phyloP scores from a whole-genome alignment of 1,284 basidiomycete genomes.

The Megacollybia platyphylla region DNA sequence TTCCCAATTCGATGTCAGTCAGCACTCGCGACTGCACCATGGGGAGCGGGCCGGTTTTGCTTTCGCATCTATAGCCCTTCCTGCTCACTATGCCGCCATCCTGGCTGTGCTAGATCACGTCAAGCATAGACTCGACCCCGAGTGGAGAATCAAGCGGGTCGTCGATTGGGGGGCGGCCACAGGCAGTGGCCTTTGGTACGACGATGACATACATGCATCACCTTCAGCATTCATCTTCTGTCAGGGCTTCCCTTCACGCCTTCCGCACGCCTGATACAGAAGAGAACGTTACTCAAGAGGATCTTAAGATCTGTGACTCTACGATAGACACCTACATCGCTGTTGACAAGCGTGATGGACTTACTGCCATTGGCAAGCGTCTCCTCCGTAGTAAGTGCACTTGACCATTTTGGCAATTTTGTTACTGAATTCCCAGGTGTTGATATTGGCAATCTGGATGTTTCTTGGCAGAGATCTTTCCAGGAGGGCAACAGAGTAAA shows the following conservation, averaged over 20 bases:
- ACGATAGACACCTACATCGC: constrained; percentile 47
- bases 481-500: constrained; percentile 28
- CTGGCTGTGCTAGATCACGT: constrained; percentile 52
- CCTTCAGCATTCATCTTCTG: constrained; percentile 7
- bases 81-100: constrained; percentile 66
- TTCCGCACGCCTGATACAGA: constrained; percentile 32
- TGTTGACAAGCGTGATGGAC: constrained; percentile 61
- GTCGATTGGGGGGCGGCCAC: constrained; percentile 69
- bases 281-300: constrained; percentile 15
- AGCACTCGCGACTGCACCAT: constrained; percentile 51
- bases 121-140: constrained; percentile 44
- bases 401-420: background rate
- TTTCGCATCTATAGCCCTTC: constrained; percentile 62
- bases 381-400: constrained; percentile 37
- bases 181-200: constrained; percentile 65
- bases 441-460: constrained; percentile 25
- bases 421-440: constrained; percentile 23
- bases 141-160: constrained; percentile 43
- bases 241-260: constrained; percentile 50
- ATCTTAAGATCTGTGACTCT: constrained; percentile 30
- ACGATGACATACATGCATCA: constrained; percentile 5
- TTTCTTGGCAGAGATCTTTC: constrained; percentile 47
- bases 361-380: constrained; percentile 51
- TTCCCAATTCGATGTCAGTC: constrained; percentile 36
- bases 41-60: constrained; percentile 58